Base-by-base conservation (phyloP, 2,329 filamentous ascomycete species). In the Drechslerella stenobrocha region DNA sequence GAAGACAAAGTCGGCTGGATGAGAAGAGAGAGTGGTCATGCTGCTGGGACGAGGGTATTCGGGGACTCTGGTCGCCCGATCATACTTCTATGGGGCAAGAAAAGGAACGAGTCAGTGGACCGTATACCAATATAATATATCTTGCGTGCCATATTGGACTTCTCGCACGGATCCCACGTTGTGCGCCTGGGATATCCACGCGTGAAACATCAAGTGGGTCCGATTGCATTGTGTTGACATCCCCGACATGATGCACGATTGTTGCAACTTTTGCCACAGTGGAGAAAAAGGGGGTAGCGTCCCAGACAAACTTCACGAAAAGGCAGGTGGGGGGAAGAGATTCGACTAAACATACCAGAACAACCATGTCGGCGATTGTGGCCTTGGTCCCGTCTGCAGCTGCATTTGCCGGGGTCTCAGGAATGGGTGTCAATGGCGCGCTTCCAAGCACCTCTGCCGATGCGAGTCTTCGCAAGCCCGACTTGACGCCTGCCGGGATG, bases 231-330 rank as follows among this genome's bases (percentile, higher is more conserved):
- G 61, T 58, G 61, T 66, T 66, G 61, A 59, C 52, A 42, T 46
- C 61, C 61, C 24, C 37, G 47, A 66, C 61, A 34, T 52, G 61
- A 42, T 59, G 52, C 32, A 47, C 23, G 15, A 52, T 34, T 52
- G 52, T 66, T 58, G 61, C 50, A 24, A 45, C 32, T 52, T 53
- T 66, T 66, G 61, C 61, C 61, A 66, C 61, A 59, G 61, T 66
- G 61, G 61, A 59, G 60, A 51, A 65, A 65, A 65, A 53, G 46
- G 60, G 60, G 47, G 45, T 30, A 44, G 30, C 46, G 35, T 30
- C 18, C 40, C 42, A 45, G 20, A 18, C 37, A 35, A 60, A 60
- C 8, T 47, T 47, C 24, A n/a, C 40, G 20, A 46, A 46, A 15
- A 30, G 26, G 32, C 44, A 57, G 50, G 37, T 52, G 37, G 23